Evolutionary conservation across 768 basidiomycete genomes (phyloP), one percentile per base, ranked within the genome.

Genomic region (Amanita rubescens): DNA sequence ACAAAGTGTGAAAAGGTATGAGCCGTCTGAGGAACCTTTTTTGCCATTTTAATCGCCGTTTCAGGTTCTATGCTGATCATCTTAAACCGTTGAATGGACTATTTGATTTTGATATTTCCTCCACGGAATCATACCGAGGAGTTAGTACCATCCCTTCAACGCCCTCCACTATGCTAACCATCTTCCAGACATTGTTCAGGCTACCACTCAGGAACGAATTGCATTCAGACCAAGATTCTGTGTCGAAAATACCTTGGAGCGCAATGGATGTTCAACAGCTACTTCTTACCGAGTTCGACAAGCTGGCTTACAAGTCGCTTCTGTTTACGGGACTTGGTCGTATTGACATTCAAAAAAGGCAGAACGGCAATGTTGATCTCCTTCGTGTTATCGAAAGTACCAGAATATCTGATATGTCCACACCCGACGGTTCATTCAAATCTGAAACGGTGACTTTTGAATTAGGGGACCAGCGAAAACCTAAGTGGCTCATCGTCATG

Each of bases 51-150:
- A 7, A 32, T 37, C 7, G 46, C 14, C 37, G 34, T 39, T n/a
- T 8, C 51, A 79, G 78, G 5, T 60, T 60, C 44, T 79, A 73
- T 58, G 64, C 67, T 1, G 73, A 71, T 45, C 76, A 80, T 55
- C 64, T 79, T 7, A 49, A 55, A 6, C 55, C 68, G 4, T 48
- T 78, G 2, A 56, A 73, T 47, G 75, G 73, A 0, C 38, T 78
- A 2, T 75, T 71, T 54, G 69, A 65, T 10, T 79, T 79, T 49
- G 58, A 65, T n/a, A 34, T 61, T 8, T 54, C 63, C 0, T 58
- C 54, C 8, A 44, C 57, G 2, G 56, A 61, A 5, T 56, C 58
- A 5, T 78, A 75, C 55, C 41, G 67, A 10, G 77, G 76, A 7
- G 78, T 78, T 57, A 51, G 75, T 63, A 24, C 11, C n/a, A 6